Evolutionary conservation across 257 asterid species (phyloP), one percentile per base, ranked within the genome.

Genomic region (Pogostemon cablin): DNA sequence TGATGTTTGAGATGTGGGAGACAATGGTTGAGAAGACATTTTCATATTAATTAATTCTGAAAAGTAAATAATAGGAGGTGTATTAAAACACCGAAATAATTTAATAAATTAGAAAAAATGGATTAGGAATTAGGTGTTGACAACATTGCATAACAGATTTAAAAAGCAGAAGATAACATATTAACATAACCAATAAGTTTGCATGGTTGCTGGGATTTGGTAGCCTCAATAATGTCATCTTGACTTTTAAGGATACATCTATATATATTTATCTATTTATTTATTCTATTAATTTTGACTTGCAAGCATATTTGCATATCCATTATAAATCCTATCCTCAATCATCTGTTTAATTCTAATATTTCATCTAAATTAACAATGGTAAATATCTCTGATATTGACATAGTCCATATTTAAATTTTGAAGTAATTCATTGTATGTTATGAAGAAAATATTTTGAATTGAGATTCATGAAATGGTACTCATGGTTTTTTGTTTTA

Each of bases 151-250:
- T 5, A 5, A 42, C 58, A 42, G 9, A 62, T 34, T 9, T 47
- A 56, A 58, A 37, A 56, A 8, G 15, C 7, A 40, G 0, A 15
- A 34, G n/a, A 69, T 47, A 8, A 71, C 12, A 71, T 38, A 49
- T 39, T 12, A 34, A 20, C 32, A 25, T 25, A 25, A 25, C 32
- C 32, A 25, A 25, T 25, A 25, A 25, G 32, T 25, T 25, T 25
- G 49, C 42, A 40, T 54, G 59, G 65, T 72, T 72, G 77, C 38
- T 72, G 50, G 68, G 71, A 55, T 72, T 72, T 63, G 71, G 77
- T 72, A 72, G 65, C 50, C 11, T 35, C 12, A 42, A 60, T 62
- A 72, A 41, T 62, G 54, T 62, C 39, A 11, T 12, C 53, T 52
- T 5, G 65, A 61, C 63, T 41, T 34, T 25, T 25, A 25, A 34